Conservation (phyloP, 2,329 filamentous ascomycete species). For the Hymenoscyphus albidus region DNA sequence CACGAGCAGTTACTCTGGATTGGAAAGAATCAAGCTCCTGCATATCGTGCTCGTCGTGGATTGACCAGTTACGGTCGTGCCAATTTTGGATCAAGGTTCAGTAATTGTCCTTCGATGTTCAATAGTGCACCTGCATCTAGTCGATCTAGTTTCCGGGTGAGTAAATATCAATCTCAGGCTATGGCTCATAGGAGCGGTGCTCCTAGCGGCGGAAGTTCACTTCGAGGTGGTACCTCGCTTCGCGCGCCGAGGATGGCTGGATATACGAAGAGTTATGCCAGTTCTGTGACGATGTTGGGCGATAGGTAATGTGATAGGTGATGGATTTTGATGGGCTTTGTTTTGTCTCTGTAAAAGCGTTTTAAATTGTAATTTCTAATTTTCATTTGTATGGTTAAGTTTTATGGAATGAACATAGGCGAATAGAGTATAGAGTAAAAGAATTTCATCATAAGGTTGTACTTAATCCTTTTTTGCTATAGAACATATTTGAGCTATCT, state of each 20-base stretch:
- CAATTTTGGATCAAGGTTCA: background rate
- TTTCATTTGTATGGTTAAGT: background rate
- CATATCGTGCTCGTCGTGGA: background rate
- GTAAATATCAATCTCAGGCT: background rate
- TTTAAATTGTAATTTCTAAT: background rate
- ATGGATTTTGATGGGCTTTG: background rate
- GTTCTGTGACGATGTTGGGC: conserved; percentile 5
- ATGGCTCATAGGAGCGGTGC: background rate
- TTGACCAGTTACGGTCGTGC: background rate
- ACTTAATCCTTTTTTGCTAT: too few species aligned
- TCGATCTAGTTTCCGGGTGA: background rate
- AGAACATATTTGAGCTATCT: too few species aligned
- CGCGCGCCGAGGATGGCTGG: background rate
- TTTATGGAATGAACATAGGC: background rate
- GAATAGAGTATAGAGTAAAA: background rate
- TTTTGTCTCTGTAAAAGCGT: background rate
- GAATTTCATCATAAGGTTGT: too few species aligned
- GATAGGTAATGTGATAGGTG: conserved; percentile 1
- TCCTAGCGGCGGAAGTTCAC: background rate
- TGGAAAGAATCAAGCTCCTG: conserved; percentile 20
- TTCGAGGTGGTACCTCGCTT: background rate
- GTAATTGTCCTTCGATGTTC: background rate
- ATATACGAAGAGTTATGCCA: conserved; percentile 4
- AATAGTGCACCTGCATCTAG: background rate
- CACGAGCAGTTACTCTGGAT: conserved; percentile 59